Evolutionary conservation across 805 yeast genomes (phyloP).

Genomic region (Spathaspora hagerdaliae): DNA sequence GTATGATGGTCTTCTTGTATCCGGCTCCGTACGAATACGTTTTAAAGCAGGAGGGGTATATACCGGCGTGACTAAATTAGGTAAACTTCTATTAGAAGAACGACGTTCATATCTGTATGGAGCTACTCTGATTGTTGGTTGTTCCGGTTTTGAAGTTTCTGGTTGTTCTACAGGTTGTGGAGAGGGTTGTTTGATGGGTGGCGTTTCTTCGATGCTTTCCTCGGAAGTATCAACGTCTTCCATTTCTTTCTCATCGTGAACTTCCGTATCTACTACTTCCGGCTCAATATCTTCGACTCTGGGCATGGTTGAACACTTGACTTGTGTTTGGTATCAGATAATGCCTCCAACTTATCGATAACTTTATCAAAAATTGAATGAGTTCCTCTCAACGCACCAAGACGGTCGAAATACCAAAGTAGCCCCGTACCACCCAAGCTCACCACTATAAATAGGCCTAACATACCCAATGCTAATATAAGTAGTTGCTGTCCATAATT

Average conservation of each 20-base stretch:
- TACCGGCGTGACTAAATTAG: background rate
- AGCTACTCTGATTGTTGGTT: conserved; percentile 2
- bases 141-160: background rate
- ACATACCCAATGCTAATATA: background rate
- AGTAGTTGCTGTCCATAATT: background rate
- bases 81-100: background rate
- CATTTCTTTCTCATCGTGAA: background rate
- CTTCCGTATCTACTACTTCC: background rate
- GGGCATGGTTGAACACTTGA: too few species aligned
- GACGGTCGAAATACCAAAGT: conserved; percentile 1
- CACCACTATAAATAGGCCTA: background rate
- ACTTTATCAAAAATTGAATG: background rate
- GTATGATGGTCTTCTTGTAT: background rate
- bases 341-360: background rate
- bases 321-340: background rate
- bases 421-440: background rate
- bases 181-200: too few species aligned
- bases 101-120: conserved; percentile 6
- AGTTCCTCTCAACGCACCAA: background rate
- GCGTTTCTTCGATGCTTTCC: too few species aligned
- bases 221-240: background rate
- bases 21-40: background rate
- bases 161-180: background rate
- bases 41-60: background rate
- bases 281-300: too few species aligned